Evolutionary conservation across 441 rosid species (phyloP).

Genomic region (Erodium moschatum): DNA sequence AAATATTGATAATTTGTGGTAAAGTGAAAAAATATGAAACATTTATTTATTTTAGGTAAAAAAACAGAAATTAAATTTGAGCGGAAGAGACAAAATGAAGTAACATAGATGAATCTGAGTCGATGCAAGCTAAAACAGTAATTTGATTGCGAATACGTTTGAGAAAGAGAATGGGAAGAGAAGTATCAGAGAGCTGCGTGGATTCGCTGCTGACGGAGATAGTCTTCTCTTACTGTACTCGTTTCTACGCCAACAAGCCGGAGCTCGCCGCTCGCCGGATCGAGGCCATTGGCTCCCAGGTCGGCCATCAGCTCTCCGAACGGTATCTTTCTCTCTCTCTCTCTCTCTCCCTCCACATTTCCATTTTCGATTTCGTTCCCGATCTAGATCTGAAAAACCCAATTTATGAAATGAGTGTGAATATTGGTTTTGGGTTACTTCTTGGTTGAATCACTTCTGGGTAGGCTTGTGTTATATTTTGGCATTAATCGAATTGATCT

Average conservation of each 20-base stretch:
- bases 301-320: slow-evolving; percentile 97
- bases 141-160: too few relatives aligned
- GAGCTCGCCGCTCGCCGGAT: slow-evolving; percentile 93
- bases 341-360: neutral
- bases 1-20: too few relatives aligned
- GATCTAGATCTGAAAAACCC: slow-evolving; percentile 10
- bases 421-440: neutral
- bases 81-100: too few relatives aligned
- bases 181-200: slow-evolving; percentile 88
- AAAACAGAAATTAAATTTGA: too few relatives aligned
- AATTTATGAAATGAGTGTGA: neutral
- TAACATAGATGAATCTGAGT: too few relatives aligned
- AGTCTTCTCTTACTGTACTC: slow-evolving; percentile 70
- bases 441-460: neutral
- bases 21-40: too few relatives aligned
- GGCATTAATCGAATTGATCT: neutral
- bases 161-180: slow-evolving; percentile 51
- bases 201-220: slow-evolving; percentile 71
- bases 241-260: slow-evolving; percentile 75
- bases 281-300: slow-evolving; percentile 96
- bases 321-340: slow-evolving; percentile 30
- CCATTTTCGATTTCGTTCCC: slow-evolving; percentile 2
- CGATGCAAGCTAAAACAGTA: too few relatives aligned
- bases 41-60: too few relatives aligned
- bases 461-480: neutral